phyloP scores from a whole-genome alignment of 1,284 basidiomycete genomes.

The Ceratobasidium sp. region DNA sequence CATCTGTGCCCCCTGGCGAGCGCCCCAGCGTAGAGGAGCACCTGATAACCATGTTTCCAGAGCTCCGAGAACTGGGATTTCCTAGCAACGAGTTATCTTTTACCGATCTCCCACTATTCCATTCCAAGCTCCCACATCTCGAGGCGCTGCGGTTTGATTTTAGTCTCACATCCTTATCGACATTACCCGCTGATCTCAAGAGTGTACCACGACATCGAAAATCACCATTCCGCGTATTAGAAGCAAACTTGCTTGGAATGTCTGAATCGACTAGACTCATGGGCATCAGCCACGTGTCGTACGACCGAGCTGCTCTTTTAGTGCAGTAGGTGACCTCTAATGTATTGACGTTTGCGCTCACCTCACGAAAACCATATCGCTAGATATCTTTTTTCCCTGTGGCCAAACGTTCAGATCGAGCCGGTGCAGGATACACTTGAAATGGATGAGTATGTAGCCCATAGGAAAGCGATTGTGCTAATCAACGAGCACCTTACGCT shows the following conservation, averaged over 20 bases:
- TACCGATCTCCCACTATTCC: not conserved
- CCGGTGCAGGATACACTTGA: not conserved
- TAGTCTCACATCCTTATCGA: not conserved
- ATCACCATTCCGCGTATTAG: not conserved
- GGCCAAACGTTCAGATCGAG: not conserved
- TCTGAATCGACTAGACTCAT: not conserved
- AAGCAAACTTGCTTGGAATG: not conserved
- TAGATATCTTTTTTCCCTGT: not conserved
- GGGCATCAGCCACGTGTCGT: too few species aligned
- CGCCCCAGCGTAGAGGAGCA: not conserved
- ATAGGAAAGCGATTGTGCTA: not conserved
- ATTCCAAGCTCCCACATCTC: not conserved
- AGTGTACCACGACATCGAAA: not conserved
- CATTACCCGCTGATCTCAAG: not conserved
- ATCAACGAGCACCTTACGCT: not conserved
- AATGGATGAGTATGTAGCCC: not conserved
- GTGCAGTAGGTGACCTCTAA: not conserved
- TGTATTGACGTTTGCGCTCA: not conserved
- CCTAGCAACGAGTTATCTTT: not conserved
- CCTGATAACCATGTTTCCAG: not conserved
- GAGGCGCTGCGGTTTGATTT: not conserved
- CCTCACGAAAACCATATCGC: too few species aligned
- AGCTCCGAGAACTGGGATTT: not conserved
- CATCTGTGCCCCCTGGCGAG: too few species aligned
- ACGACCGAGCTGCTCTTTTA: not conserved